These are phyloP conservation scores for Leishmania martiniquensis DNA, from an alignment of 208 protist genomes.

Conservation along the genomic window DNA sequence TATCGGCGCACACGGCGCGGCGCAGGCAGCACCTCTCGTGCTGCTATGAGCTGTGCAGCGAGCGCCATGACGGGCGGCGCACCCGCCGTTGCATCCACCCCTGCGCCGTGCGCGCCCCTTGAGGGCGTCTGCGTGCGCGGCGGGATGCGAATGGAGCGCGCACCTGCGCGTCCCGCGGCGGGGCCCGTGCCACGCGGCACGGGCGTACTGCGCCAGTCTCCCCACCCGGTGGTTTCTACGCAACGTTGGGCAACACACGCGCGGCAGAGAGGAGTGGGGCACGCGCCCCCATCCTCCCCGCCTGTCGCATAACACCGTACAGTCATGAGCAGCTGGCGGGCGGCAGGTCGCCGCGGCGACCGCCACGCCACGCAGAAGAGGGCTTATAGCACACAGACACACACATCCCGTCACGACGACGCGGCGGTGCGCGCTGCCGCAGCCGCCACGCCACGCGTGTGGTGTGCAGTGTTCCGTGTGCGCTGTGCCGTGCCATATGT, in stretches of 20 bases:
- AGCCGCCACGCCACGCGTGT: conserved; percentile 26
- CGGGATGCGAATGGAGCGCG: conserved; percentile 17
- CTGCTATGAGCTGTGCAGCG: conserved; percentile 8
- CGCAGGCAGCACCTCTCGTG: conserved; percentile 9
- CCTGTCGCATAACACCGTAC: conserved; percentile 23
- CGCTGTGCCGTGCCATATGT: conserved; percentile 5
- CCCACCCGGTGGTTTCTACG: conserved; percentile 28
- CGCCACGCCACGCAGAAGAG: conserved; percentile 37
- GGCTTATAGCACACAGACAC: conserved; percentile 17
- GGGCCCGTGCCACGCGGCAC: conserved; percentile 21
- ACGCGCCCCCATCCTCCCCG: not conserved
- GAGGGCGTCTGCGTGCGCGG: conserved; percentile 3
- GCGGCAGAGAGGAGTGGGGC: not conserved
- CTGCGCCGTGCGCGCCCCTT: not conserved
- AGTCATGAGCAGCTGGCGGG: conserved; percentile 34
- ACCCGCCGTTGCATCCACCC: conserved; percentile 32
- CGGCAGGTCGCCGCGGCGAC: conserved; percentile 24
- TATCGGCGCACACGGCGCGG: conserved; percentile 17
- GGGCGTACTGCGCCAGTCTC: conserved; percentile 28
- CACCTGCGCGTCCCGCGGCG: conserved; percentile 18
- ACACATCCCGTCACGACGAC: conserved; percentile 25
- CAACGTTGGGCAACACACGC: conserved; percentile 29
- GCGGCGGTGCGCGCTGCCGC: conserved; percentile 32
- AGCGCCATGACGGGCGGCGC: conserved; percentile 23
- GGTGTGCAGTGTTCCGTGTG: conserved; percentile 20